Evolutionary conservation across 257 asterid genomes (phyloP).

Genomic region (Ilex aquifolium): DNA sequence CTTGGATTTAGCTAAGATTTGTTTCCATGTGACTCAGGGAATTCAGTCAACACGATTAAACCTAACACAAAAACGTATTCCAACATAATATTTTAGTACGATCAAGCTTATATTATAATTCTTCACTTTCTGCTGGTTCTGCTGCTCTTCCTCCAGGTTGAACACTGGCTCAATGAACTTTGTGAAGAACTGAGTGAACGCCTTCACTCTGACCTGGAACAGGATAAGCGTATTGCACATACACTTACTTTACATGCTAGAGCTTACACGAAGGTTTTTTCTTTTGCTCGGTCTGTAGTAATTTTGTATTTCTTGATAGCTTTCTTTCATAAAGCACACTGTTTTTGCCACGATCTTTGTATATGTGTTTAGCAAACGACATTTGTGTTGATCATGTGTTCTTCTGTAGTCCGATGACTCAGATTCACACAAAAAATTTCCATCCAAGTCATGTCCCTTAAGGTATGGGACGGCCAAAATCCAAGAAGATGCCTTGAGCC

Average conservation of each 20-base stretch:
- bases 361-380: too few relatives aligned
- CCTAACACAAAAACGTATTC: too few relatives aligned
- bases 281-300: conserved; percentile 9
- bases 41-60: too few relatives aligned
- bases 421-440: conserved; percentile 71
- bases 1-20: too few relatives aligned
- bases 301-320: background rate
- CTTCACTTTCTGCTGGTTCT: background rate
- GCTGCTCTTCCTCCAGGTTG: conserved; percentile 47
- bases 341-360: conserved; percentile 4
- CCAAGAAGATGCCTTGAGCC: conserved; percentile 78
- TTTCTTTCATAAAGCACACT: conserved; percentile 8
- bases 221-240: conserved; percentile 85
- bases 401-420: conserved; percentile 49
- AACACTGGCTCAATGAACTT: conserved; percentile 78
- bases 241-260: conserved; percentile 81
- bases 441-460: conserved; percentile 85
- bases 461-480: conserved; percentile 78
- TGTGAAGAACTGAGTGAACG: conserved; percentile 91
- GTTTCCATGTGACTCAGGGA: too few relatives aligned
- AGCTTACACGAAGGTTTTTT: conserved; percentile 65
- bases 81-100: too few relatives aligned
- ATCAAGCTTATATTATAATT: too few relatives aligned
- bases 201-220: conserved; percentile 77
- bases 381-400: conserved; percentile 1